A percentile compares a stretch with the other conserved stretches of the same genome.
These are phyloP conservation scores for Vaucheria bursata DNA, from an alignment of 352 stramenopile genomes.

Conservation along the genomic window DNA sequence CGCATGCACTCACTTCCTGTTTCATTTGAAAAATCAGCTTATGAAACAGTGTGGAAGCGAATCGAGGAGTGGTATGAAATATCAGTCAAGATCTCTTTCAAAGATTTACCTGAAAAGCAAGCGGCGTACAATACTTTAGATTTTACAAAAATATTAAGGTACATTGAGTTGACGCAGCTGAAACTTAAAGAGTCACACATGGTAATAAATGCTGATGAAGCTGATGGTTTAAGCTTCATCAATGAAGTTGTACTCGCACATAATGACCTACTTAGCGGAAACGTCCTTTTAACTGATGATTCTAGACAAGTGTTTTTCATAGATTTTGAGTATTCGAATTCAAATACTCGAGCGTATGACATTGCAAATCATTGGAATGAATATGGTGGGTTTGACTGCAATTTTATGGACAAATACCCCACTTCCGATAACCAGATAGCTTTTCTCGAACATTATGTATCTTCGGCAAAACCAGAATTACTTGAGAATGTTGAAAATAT, in stretches of 20 bases:
- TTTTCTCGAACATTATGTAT: conserved; percentile 74
- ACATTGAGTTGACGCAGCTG: conserved; percentile 8
- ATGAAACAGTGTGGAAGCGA: conserved; percentile 56
- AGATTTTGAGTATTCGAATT: conserved; percentile 86
- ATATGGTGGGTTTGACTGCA: conserved; percentile 81
- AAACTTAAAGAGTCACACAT: background rate
- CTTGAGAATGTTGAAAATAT: background rate
- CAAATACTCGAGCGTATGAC: conserved; percentile 83
- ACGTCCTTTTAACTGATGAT: conserved; percentile 65
- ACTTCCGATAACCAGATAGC: conserved; percentile 56
- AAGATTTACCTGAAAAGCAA: conserved; percentile 13
- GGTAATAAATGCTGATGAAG: background rate
- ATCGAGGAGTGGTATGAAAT: conserved; percentile 62
- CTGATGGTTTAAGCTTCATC: conserved; percentile 44
- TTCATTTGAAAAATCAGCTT: too few relatives aligned
- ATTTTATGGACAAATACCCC: conserved; percentile 67
- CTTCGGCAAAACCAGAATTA: background rate
- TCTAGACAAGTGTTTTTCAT: conserved; percentile 68
- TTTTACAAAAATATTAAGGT: background rate
- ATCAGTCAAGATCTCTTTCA: conserved; percentile 49
- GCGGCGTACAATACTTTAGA: conserved; percentile 11
- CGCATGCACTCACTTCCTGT: conserved; percentile 75
- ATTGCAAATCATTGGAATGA: conserved; percentile 81
- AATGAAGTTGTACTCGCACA: conserved; percentile 77
- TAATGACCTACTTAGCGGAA: conserved; percentile 83